Conservation (phyloP, 1,284 basidiomycete species). For the Ustilago vetiveriae region DNA sequence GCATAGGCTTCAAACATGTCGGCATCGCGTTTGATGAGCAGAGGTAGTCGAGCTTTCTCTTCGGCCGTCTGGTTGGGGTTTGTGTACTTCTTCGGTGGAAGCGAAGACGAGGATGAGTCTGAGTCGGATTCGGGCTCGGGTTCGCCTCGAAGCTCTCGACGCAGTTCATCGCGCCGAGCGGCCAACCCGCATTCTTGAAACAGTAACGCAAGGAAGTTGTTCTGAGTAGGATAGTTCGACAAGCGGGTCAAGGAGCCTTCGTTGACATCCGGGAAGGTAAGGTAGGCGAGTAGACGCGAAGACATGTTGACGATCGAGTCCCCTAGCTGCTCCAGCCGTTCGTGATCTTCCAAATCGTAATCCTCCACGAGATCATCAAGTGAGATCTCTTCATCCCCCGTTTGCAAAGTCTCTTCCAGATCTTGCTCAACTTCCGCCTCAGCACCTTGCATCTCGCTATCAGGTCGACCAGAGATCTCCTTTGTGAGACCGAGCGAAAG, state of each 20-base stretch:
- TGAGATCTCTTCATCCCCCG: background rate
- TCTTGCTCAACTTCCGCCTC: background rate
- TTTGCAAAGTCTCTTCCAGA: background rate
- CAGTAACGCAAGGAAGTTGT: constrained; percentile 43
- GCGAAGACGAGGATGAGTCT: background rate
- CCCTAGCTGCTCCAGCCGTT: constrained; percentile 45
- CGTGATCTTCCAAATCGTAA: constrained; percentile 48
- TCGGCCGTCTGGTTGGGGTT: constrained; percentile 7
- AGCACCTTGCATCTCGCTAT: too few species aligned
- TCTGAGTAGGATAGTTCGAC: constrained; percentile 48
- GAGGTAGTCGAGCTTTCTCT: constrained; percentile 22
- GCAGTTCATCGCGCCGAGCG: constrained; percentile 16
- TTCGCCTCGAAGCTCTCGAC: constrained; percentile 13
- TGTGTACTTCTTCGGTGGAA: background rate
- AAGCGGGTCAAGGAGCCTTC: constrained; percentile 38
- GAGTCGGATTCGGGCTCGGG: background rate
- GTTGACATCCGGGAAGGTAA: constrained; percentile 44
- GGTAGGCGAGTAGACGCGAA: constrained; percentile 39
- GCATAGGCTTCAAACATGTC: constrained; percentile 53
- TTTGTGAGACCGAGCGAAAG: constrained; percentile 37
- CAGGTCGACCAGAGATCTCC: constrained; percentile 13
- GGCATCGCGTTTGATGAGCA: constrained; percentile 41
- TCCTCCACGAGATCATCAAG: constrained; percentile 40
- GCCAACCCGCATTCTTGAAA: constrained; percentile 42
- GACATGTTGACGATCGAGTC: constrained; percentile 54